phyloP scores from a whole-genome alignment of 2,329 filamentous ascomycete species.

The Alternaria sp. region DNA sequence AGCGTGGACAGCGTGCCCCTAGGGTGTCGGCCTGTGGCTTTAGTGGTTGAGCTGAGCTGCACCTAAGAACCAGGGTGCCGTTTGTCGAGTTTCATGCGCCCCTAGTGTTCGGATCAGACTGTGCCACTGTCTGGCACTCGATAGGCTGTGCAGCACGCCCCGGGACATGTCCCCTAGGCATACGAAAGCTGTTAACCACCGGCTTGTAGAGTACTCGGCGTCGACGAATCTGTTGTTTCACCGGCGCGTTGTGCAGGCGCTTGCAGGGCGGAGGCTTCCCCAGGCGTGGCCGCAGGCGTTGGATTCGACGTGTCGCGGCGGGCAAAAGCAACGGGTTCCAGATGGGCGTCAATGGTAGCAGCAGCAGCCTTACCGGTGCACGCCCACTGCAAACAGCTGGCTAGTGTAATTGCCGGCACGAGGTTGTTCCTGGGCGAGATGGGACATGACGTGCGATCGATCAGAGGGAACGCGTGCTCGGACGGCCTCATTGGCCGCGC shows the following conservation, averaged over 20 bases:
- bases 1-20: slow-evolving; percentile 8
- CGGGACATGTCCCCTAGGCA: slow-evolving; percentile 7
- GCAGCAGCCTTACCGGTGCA: slow-evolving; percentile 20
- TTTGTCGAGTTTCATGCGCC: slow-evolving; percentile 31
- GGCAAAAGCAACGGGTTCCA: slow-evolving; percentile 17
- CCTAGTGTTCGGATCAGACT: slow-evolving; percentile 23
- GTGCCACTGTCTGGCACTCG: slow-evolving; percentile 10
- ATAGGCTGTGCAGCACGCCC: slow-evolving; percentile 21
- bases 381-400: slow-evolving; percentile 33
- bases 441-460: slow-evolving; percentile 31
- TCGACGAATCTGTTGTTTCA: slow-evolving; percentile 22
- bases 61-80: slow-evolving; percentile 13
- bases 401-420: slow-evolving; percentile 28
- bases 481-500: slow-evolving; percentile 31
- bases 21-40: slow-evolving; percentile 15
- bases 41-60: slow-evolving; percentile 20
- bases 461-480: slow-evolving; percentile 28
- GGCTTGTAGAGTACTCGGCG: slow-evolving; percentile 15
- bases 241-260: slow-evolving; percentile 24
- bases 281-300: slow-evolving; percentile 11
- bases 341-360: slow-evolving; percentile 26
- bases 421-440: slow-evolving; percentile 26
- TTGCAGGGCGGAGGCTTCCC: neutral
- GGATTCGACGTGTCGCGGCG: neutral
- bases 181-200: slow-evolving; percentile 23